Percentiles rank a stretch among this genome's conserved stretches.
Conservation (phyloP, 2,329 filamentous ascomycete species). For the Gaeumannomyces tritici region DNA sequence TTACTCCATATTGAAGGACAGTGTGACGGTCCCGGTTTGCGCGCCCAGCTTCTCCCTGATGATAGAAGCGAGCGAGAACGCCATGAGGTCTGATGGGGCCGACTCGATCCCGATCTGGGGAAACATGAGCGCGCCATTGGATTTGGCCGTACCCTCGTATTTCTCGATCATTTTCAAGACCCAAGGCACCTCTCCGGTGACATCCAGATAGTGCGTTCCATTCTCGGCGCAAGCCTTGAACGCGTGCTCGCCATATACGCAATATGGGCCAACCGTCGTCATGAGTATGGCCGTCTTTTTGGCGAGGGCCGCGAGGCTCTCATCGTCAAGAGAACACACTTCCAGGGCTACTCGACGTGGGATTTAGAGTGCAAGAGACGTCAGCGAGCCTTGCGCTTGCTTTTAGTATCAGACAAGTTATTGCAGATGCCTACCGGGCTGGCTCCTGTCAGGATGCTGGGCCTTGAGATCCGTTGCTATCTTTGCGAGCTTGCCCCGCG, state of each 20-base stretch:
- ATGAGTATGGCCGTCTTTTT: slow-evolving; percentile 48
- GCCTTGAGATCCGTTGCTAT: slow-evolving; percentile 58
- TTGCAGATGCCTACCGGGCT: slow-evolving; percentile 47
- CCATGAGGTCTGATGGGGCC: slow-evolving; percentile 48
- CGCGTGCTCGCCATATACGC: slow-evolving; percentile 43
- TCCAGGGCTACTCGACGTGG: slow-evolving; percentile 36
- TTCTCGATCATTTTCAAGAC: slow-evolving; percentile 50
- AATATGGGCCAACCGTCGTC: slow-evolving; percentile 51
- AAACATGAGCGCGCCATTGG: slow-evolving; percentile 47
- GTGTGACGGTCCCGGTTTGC: slow-evolving; percentile 41
- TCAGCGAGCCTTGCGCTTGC: background rate
- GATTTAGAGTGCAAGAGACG: background rate
- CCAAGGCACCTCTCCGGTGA: slow-evolving; percentile 51
- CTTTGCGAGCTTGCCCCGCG: slow-evolving; percentile 61
- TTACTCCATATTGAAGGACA: slow-evolving; percentile 29
- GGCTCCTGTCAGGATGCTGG: slow-evolving; percentile 58
- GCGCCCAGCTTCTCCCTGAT: slow-evolving; percentile 40
- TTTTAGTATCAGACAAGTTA: background rate
- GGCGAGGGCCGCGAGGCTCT: slow-evolving; percentile 36
- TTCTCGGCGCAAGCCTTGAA: slow-evolving; percentile 53
- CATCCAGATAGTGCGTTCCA: slow-evolving; percentile 56
- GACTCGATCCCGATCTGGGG: slow-evolving; percentile 56
- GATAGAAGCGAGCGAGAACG: slow-evolving; percentile 40
- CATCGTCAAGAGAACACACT: slow-evolving; percentile 34
- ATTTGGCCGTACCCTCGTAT: slow-evolving; percentile 42